A percentile compares a stretch with the other conserved stretches of the same genome.
Evolutionary conservation across 1,139 yeast genomes (phyloP).

Genomic region (Scheffersomyces stambukii): DNA sequence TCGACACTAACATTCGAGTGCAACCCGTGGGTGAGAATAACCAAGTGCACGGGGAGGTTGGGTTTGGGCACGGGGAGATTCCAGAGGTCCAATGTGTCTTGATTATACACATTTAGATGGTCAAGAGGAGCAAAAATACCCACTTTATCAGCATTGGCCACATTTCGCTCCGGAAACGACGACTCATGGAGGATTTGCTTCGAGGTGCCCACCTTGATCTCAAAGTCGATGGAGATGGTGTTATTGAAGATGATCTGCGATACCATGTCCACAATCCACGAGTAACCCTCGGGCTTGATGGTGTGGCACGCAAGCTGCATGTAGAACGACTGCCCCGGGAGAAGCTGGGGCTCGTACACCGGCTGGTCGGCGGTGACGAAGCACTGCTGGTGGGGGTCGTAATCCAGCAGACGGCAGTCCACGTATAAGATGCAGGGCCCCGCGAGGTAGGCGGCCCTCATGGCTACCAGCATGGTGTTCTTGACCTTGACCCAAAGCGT

Average conservation of each 20-base stretch:
- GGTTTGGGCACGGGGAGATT: constrained; percentile 46
- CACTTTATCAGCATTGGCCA: constrained; percentile 25
- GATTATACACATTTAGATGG: constrained; percentile 38
- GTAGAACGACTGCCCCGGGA: constrained; percentile 60
- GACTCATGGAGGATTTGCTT: constrained; percentile 40
- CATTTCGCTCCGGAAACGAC: constrained; percentile 22
- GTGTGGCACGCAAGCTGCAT: constrained; percentile 42
- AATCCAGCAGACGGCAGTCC: constrained; percentile 68
- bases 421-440: constrained; percentile 91
- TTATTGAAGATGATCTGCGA: constrained; percentile 80
- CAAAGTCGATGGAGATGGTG: constrained; percentile 67
- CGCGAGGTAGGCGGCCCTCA: constrained; percentile 82
- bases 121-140: constrained; percentile 24
- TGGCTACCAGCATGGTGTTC: constrained; percentile 69
- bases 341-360: constrained; percentile 60
- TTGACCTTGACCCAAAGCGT: constrained; percentile 60
- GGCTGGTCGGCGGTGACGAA: constrained; percentile 68
- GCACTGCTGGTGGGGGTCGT: constrained; percentile 48
- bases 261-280: constrained; percentile 83
- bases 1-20: constrained; percentile 90
- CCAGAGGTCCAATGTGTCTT: constrained; percentile 76
- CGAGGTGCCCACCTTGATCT: constrained; percentile 55
- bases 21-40: constrained; percentile 82
- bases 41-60: constrained; percentile 60
- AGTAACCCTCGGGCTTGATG: constrained; percentile 38